Evolutionary conservation across 768 basidiomycete genomes (phyloP).

Genomic region (Suillus tomentosus): DNA sequence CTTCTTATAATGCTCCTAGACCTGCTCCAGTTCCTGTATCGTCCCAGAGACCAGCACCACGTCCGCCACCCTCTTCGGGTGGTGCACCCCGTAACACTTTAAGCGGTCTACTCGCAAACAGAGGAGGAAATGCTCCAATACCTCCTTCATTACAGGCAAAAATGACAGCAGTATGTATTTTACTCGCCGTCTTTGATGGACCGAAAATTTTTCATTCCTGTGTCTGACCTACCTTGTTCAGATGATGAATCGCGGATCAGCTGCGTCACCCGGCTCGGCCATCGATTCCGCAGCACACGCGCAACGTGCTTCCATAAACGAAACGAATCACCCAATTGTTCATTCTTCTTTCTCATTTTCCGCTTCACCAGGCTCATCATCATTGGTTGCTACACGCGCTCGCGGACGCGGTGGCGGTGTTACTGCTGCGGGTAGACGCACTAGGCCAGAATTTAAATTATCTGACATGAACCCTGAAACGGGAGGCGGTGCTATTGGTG

Average conservation of each 20-base stretch:
- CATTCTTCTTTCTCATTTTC: constrained; percentile 40
- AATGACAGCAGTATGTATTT: constrained; percentile 78
- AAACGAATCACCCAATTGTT: constrained; percentile 29
- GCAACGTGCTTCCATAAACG: constrained; percentile 37
- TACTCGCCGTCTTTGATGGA: neutral
- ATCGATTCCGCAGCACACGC: constrained; percentile 45
- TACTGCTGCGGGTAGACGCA: constrained; percentile 44
- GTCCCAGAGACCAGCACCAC: constrained; percentile 18
- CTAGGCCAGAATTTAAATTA: constrained; percentile 59
- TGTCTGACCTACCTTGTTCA: constrained; percentile 29
- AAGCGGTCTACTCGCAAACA: constrained; percentile 47
- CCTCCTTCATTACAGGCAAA: constrained; percentile 91
- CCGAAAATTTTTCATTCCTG: constrained; percentile 10
- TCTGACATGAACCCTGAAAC: constrained; percentile 58
- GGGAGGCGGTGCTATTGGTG: constrained; percentile 58
- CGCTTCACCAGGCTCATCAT: constrained; percentile 26
- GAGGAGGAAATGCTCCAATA: constrained; percentile 61
- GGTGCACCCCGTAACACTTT: constrained; percentile 31
- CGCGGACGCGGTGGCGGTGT: constrained; percentile 35
- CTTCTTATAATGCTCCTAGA: constrained; percentile 9
- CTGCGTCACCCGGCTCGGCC: constrained; percentile 27
- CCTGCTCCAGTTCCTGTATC: neutral
- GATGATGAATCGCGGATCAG: constrained; percentile 49
- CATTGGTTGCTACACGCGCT: neutral
- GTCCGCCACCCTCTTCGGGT: constrained; percentile 18